Base-by-base conservation (phyloP, 345 rosid genomes). In the Hypericum androsaemum region DNA sequence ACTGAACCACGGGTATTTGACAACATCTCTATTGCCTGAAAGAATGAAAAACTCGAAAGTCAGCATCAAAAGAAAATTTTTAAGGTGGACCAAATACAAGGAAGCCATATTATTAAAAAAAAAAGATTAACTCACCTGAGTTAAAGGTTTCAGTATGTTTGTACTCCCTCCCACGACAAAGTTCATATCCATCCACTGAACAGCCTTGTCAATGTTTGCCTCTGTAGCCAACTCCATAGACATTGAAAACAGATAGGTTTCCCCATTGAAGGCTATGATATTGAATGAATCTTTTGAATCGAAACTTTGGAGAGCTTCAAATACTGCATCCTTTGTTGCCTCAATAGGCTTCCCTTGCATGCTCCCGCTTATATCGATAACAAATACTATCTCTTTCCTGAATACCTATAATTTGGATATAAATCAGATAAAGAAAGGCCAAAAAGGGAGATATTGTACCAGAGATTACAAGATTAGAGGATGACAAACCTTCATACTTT, bases 291-390 rank as follows among this genome's bases (percentile, higher is more conserved):
- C 98, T 56, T 64, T 76, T 10, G 80, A 71, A 66, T 60, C 72
- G 50, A 88, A 86, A 71, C 71, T 67, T 48, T 62, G 60, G 48
- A 92, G 80, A 10, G 86, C 79, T 40, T 66, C 54, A 41, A 65
- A 62, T 69, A 92, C 48, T 22, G 90, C 97, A 59, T 56, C 74
- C 66, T 80, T 78, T 15, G 82, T 78, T 63, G 66, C 76, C 78
- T 76, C 85, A 16, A 92, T 80, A 44, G 80, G 71, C 72, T 65
- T 81, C 61, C 95, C 94, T 59, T 43, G 58, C 97, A 92, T 88
- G 68, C 98, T 92, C 67, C 70, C 81, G 74, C 97, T 92, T 65
- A 85, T 75, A 63, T 92, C 98, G 71, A 88, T 77, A 65, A 85
- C 70, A 74, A 83, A 92, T 55, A 92, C 65, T 41, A 88, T 72